Percentiles rank a stretch among this genome's conserved stretches.
Conservation (phyloP, 2,329 filamentous ascomycete genomes). For the Rhytidhysteron rufulum region DNA sequence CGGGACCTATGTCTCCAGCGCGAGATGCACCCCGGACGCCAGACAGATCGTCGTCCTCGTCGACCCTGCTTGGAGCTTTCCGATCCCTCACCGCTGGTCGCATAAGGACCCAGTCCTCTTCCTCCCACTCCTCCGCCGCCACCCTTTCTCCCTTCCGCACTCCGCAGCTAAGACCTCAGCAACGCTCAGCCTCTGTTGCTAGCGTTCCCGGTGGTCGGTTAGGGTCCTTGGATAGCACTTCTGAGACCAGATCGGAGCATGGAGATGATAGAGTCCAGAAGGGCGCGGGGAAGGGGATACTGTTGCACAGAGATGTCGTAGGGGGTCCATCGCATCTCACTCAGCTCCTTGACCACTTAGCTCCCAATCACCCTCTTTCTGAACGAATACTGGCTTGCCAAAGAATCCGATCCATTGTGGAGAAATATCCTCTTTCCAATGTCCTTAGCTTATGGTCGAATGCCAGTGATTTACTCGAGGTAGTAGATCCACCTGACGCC, state of each 20-base stretch:
- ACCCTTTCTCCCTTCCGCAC: conserved; percentile 27
- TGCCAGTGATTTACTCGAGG: conserved; percentile 34
- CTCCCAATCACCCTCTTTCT: conserved; percentile 18
- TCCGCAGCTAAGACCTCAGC: conserved; percentile 19
- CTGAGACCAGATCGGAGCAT: conserved; percentile 7
- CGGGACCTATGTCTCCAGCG: conserved; percentile 35
- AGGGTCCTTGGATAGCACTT: neutral
- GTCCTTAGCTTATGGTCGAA: conserved; percentile 34
- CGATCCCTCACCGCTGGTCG: conserved; percentile 32
- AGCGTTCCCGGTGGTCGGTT: conserved; percentile 15
- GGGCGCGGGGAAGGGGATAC: neutral
- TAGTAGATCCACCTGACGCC: conserved; percentile 29
- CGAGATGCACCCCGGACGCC: conserved; percentile 34
- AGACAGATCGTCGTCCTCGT: conserved; percentile 35
- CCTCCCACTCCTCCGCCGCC: conserved; percentile 26
- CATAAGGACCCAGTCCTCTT: conserved; percentile 29
- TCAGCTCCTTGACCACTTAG: conserved; percentile 27
- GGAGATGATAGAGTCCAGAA: conserved; percentile 11
- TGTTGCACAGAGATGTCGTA: conserved; percentile 6
- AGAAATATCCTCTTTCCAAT: conserved; percentile 33
- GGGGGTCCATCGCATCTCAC: conserved; percentile 36
- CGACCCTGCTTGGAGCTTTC: conserved; percentile 35
- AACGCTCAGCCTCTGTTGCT: conserved; percentile 16
- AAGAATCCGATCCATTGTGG: conserved; percentile 30
- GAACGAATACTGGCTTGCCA: conserved; percentile 29